Base-by-base conservation (phyloP, 805 yeast genomes). In the Ogataea dorogensis region DNA sequence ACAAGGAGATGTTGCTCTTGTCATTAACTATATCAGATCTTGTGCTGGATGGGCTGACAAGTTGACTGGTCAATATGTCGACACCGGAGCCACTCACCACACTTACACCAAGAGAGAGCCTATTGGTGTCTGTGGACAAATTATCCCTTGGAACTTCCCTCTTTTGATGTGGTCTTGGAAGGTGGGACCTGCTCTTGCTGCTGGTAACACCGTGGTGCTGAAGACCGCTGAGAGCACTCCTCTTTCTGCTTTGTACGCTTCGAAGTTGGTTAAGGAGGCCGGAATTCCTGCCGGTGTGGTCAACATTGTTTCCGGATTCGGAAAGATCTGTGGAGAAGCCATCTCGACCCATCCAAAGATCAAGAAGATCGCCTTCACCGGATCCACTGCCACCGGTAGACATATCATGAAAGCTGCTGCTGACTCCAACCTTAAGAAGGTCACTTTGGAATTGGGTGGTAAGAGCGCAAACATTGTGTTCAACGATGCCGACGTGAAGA, bases 121-220 rank as follows among this genome's bases (percentile, higher is more conserved):
- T 50, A 61, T 82, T 47, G 91, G 89, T 59, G 84, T 82, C 24
- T 81, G 87, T 67, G 91, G 89, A 48, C 87, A 81, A 61, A 81
- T 83, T 46, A 82, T 83, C 45, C 89, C 91, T 58, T 83, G 89
- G 89, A 83, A 83, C 61, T 83, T 83, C 75, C 91, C 91, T 51
- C 63, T 83, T 46, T 71, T 83, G 68, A 82, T 83, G 85, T 71
- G 79, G 60, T 63, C 84, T 27, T 83, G 91, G 91, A 83, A 83
- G 59, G 67, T 83, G 42, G 86, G 83, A 36, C 89, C 91, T 29
- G 86, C 86, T 44, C 66, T 81, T 53, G 84, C 84, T 33, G 77
- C 87, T 49, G 87, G 87, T 65, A 81, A 81, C 68, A 77, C 85
- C 33, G 68, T 77, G 49, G 78, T 83, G 36, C 64, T 83, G 57